Evolutionary conservation across 495 filamentous ascomycete genomes (phyloP).

Genomic region (Neurospora sp.): DNA sequence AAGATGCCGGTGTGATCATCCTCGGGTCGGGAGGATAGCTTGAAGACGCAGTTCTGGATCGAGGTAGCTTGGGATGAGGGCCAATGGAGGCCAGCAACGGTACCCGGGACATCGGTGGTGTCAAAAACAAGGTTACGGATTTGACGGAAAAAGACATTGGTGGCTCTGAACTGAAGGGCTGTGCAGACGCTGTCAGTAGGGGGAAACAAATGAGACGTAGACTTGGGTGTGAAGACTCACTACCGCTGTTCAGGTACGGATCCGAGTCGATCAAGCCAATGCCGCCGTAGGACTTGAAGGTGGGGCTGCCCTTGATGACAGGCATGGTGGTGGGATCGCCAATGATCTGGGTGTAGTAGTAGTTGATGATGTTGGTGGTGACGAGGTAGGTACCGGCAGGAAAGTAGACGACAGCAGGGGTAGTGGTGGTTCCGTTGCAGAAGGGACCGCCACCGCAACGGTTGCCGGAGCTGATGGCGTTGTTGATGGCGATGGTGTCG

Average conservation of each 20-base stretch:
- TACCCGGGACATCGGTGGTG: slow-evolving; percentile 50
- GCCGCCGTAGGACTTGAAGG: slow-evolving; percentile 53
- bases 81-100: slow-evolving; percentile 79
- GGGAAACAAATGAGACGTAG: background rate
- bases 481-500: slow-evolving; percentile 33
- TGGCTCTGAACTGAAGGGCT: slow-evolving; percentile 28
- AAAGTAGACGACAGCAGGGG: slow-evolving; percentile 64
- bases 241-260: slow-evolving; percentile 45
- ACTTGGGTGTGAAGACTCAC: background rate
- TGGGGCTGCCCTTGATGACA: slow-evolving; percentile 54
- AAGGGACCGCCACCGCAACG: slow-evolving; percentile 57
- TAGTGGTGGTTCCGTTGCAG: slow-evolving; percentile 66
- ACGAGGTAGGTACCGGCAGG: slow-evolving; percentile 55
- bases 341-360: slow-evolving; percentile 57
- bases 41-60: slow-evolving; percentile 76
- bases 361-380: slow-evolving; percentile 46
- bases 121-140: slow-evolving; percentile 89
- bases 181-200: background rate
- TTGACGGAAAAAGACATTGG: slow-evolving; percentile 81
- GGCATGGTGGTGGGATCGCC: slow-evolving; percentile 52
- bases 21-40: slow-evolving; percentile 48
- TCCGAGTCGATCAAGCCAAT: slow-evolving; percentile 58
- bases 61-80: slow-evolving; percentile 88
- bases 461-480: slow-evolving; percentile 61
- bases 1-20: slow-evolving; percentile 65